Conservation (phyloP, 2,329 filamentous ascomycete genomes). For the Colletotrichum shisoi region DNA sequence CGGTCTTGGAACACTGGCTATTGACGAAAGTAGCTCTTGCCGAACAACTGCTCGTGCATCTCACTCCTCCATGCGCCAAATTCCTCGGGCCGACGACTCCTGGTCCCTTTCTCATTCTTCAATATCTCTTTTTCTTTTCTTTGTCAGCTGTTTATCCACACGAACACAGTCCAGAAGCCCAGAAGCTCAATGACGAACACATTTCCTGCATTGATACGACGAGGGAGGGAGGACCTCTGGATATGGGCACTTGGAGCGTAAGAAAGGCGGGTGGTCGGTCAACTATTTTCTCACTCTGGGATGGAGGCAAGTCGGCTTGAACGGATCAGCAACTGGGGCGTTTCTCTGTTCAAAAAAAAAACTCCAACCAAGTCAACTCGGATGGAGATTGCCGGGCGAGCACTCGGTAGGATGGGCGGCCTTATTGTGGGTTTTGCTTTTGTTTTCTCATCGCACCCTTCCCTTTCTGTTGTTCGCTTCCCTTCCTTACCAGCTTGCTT, state of each 20-base stretch:
- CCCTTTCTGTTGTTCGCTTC: conserved; percentile 1
- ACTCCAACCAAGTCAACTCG: conserved; percentile 1
- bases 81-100: too few species aligned
- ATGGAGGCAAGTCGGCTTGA: conserved; percentile 17
- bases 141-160: conserved; percentile 12
- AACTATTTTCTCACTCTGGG: conserved; percentile 19
- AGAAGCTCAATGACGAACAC: conserved; percentile 22
- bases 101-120: neutral
- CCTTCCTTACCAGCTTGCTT: conserved; percentile 3
- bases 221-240: conserved; percentile 29
- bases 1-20: conserved; percentile 31
- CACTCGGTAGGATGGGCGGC: conserved; percentile 13
- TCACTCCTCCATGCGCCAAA: neutral
- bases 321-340: conserved; percentile 19
- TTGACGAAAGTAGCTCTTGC: neutral
- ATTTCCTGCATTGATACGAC: conserved; percentile 27
- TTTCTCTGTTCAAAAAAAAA: conserved; percentile 26
- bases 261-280: conserved; percentile 20
- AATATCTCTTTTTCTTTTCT: conserved; percentile 19
- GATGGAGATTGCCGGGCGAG: neutral
- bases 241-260: conserved; percentile 27
- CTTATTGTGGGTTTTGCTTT: conserved; percentile 13
- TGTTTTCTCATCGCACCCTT: neutral
- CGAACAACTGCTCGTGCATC: neutral
- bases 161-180: conserved; percentile 25